phyloP scores from a whole-genome alignment of 768 basidiomycete species.

The Auricularia cornea region DNA sequence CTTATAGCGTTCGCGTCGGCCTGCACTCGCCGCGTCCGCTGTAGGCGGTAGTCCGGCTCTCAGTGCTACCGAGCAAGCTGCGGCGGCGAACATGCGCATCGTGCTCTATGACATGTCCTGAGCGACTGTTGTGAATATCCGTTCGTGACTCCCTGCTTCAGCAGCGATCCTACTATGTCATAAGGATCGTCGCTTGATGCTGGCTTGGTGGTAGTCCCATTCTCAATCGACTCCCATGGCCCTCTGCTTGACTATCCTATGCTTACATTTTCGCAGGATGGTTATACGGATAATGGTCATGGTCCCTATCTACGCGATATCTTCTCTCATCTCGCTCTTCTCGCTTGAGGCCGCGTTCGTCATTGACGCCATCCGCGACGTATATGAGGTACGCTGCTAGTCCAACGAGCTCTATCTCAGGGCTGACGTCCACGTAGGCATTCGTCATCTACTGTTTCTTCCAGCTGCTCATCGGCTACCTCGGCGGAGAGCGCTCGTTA shows the following conservation, averaged over 20 bases:
- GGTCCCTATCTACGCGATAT: constrained; percentile 87
- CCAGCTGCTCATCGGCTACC: constrained; percentile 67
- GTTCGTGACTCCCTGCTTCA: too few relatives aligned
- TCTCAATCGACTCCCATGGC: too few relatives aligned
- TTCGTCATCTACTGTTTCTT: constrained; percentile 96
- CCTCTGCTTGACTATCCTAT: too few relatives aligned
- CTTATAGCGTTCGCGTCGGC: constrained; percentile 1
- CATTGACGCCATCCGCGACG: constrained; percentile 88
- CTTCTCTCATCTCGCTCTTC: constrained; percentile 88
- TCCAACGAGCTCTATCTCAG: neutral
- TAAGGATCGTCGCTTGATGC: too few relatives aligned
- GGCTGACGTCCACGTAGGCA: constrained; percentile 53
- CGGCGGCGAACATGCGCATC: too few relatives aligned
- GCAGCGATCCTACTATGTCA: too few relatives aligned
- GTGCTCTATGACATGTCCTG: too few relatives aligned
- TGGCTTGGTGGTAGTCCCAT: too few relatives aligned
- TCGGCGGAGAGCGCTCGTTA: constrained; percentile 89
- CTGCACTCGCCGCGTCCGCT: too few relatives aligned
- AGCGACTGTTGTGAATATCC: too few relatives aligned
- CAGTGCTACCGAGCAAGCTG: too few relatives aligned
- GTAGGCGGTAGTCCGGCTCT: too few relatives aligned
- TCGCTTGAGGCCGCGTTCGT: constrained; percentile 93
- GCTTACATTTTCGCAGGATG: constrained; percentile 54
- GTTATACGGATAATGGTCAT: constrained; percentile 95
- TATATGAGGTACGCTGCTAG: constrained; percentile 72